Evolutionary conservation across 345 rosid genomes (phyloP), one percentile per base, ranked within the genome.

Genomic region (Moricandia moricandioides): DNA sequence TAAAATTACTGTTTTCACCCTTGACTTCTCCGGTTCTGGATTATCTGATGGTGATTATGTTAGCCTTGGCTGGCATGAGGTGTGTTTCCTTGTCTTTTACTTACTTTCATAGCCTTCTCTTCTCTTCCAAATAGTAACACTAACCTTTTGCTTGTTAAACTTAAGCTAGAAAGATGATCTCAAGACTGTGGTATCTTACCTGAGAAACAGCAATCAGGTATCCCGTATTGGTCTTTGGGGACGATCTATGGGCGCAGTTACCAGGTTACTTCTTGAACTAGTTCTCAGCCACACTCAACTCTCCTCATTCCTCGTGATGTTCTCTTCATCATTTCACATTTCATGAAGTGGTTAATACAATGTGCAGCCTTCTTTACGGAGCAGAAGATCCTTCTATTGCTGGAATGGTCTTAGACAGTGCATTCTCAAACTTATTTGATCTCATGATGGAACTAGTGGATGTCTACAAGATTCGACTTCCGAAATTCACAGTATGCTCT

Each of bases 201-300:
- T 95, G 67, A 90, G 97, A 85, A 86, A 78, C 84, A 85, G 77
- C 80, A 85, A 79, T 65, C 85, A 86, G 57, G 83, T 89, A 75
- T 91, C 99, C 24, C 77, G 91, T 62, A 86, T 92, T 54, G 99
- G 96, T 72, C 97, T 95, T 3, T 95, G 99, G 99, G 99, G 99
- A 75, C 92, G 99, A 67, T 95, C 99, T 47, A 95, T 95, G 99
- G 99, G 99, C 65, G 99, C 99, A 3, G 99, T 95, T 72, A 95
- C 99, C 67, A 81, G 99, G 99, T 95, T 81, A 37, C 69, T 77
- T 71, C 80, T 57, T 78, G 34, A 56, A 58, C 66, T 59, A n/a
- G n/a, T n/a, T n/a, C n/a, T n/a, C n/a, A n/a, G n/a, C n/a, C n/a
- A n/a, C n/a, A n/a, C n/a, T n/a, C n/a, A n/a, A n/a, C n/a, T n/a